Evolutionary conservation across 352 stramenopile species (phyloP), one percentile per base, ranked within the genome.

Genomic region (Phytopythium delawarense): DNA sequence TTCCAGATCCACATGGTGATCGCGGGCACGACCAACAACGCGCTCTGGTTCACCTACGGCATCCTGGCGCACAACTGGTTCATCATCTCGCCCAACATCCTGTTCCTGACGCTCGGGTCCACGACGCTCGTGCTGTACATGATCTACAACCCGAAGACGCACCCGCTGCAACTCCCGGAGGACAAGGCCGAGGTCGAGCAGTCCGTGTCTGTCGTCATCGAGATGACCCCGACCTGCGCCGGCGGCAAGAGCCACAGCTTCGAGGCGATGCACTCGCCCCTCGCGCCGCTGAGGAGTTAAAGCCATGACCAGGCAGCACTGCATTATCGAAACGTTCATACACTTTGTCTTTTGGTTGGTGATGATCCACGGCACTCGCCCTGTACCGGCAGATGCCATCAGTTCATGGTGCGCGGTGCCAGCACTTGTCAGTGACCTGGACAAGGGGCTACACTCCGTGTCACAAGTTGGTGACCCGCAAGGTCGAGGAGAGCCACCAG

Each of bases 1-100:
- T 74, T 88, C 53, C 76, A 79, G 39, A 73, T 88, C 51, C 65
- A 79, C 53, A 77, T 88, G 66, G 71, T 83, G 16, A 45, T 79
- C 44, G 71, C 74, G 30, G 73, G 71, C 30, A 62, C 71, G 2
- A 59, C 75, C 50, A 88, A 82, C 68, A 84, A 79, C 60, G 62
- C 34, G 6, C 63, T 80, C 2, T 88, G 70, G 66, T 62, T 74
- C 20, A 54, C 63, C 45, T 77, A 77, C 52, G 67, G 70, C 11
- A 20, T 71, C 16, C 63, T 77, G 40, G 66, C 70, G 52, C 57
- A 28, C 25, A 79, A 79, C 54, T 69, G 66, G 62, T 79, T 79
- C 65, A 73, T 75, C 32, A 66, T 71, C 32, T 63, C 52, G 52
- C 63, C 69, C 56, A 75, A 72, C 57, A 56, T 78, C 16, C 42